Conservation (phyloP, 768 basidiomycete genomes). For the Leccinellum albellum region DNA sequence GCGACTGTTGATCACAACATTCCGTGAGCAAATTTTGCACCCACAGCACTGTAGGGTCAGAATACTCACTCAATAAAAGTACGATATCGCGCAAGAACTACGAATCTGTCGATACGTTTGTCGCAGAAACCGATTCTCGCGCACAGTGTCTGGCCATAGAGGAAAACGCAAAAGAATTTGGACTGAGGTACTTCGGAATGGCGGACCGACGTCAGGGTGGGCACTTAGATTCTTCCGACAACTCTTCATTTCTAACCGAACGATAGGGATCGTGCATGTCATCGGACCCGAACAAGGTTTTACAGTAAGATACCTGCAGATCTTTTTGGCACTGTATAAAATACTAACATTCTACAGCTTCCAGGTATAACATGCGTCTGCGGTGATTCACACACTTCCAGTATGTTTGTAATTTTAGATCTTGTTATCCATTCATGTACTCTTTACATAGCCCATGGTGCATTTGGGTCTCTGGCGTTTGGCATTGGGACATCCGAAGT, state of each 20-base stretch:
- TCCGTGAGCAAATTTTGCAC: slow-evolving; percentile 50
- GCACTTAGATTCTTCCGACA: slow-evolving; percentile 1
- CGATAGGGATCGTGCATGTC: slow-evolving; percentile 76
- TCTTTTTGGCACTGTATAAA: not conserved
- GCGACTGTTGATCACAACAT: slow-evolving; percentile 89
- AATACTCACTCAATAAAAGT: slow-evolving; percentile 32
- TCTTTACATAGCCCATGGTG: slow-evolving; percentile 66
- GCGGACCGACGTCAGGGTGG: slow-evolving; percentile 82
- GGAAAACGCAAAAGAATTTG: slow-evolving; percentile 88
- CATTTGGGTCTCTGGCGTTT: slow-evolving; percentile 89
- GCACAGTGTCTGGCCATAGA: slow-evolving; percentile 81
- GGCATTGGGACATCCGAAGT: slow-evolving; percentile 94
- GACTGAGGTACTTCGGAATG: slow-evolving; percentile 89
- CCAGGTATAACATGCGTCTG: slow-evolving; percentile 83
- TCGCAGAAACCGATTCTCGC: slow-evolving; percentile 80
- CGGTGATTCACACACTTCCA: slow-evolving; percentile 92
- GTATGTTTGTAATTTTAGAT: slow-evolving; percentile 40
- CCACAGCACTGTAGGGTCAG: not conserved
- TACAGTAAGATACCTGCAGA: slow-evolving; percentile 45
- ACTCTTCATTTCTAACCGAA: slow-evolving; percentile 14
- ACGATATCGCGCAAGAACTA: slow-evolving; percentile 74
- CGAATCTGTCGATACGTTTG: slow-evolving; percentile 66
- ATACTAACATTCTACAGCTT: slow-evolving; percentile 38
- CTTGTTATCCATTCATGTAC: not conserved
- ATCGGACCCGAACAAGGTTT: slow-evolving; percentile 95